Conservation (phyloP, 1,139 yeast species). For the Candida sanyaensis region DNA sequence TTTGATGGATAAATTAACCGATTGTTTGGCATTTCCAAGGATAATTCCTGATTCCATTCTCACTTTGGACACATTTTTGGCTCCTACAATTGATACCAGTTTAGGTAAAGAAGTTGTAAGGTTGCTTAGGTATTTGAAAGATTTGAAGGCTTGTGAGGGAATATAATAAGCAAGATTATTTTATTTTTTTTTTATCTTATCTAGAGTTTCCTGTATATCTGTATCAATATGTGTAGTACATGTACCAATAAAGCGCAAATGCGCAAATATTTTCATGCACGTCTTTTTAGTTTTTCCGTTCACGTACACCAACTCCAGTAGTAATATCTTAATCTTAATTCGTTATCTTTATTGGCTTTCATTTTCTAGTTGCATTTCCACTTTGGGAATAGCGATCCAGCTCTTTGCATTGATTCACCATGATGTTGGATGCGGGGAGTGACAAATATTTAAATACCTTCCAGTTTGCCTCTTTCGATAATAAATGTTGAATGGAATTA, state of each 20-base stretch:
- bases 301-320: background rate
- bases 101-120: conserved; percentile 43
- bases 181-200: background rate
- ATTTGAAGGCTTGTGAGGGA: conserved; percentile 15
- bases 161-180: background rate
- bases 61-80: conserved; percentile 38
- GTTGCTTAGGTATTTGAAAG: conserved; percentile 28
- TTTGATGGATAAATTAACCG: conserved; percentile 17
- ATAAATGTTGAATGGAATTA: too few species aligned
- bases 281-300: background rate
- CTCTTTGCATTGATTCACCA: too few species aligned
- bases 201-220: background rate
- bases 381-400: background rate
- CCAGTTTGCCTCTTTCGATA: background rate
- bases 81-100: conserved; percentile 38
- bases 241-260: conserved; percentile 2
- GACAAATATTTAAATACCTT: background rate
- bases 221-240: background rate
- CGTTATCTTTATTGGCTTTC: background rate
- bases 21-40: conserved; percentile 19
- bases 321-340: background rate
- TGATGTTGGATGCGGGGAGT: too few species aligned
- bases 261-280: conserved; percentile 1
- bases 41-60: conserved; percentile 39
- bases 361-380: background rate